Base-by-base conservation (phyloP, 352 stramenopile genomes). In the Globisporangium paddicum region DNA sequence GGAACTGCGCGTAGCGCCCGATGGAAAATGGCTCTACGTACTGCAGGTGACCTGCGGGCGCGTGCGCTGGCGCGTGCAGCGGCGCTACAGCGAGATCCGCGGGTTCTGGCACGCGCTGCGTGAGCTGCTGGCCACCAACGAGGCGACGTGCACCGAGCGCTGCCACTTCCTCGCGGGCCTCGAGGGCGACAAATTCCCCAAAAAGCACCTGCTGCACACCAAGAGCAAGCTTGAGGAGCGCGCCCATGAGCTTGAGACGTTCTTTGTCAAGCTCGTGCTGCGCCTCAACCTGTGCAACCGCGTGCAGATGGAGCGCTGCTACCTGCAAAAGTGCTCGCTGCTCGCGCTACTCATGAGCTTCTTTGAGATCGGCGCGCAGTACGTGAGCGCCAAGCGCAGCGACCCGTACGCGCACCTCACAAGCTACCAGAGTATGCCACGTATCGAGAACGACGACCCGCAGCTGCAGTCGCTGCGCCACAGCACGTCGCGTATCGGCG, bases 1-100 rank as follows among this genome's bases (percentile, higher is more conserved):
- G 21, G 81, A 90, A 62, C 55, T 89, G 44, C 72, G 77, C 18
- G 71, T 82, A 9, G 71, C 76, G 9, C 60, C 70, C 21, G 75
- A 90, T 28, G 74, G 77, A 45, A 82, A 70, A 52, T 90, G 81
- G 81, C 71, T 82, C 19, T 90, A 87, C 57, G 68, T 81, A 58
- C 71, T 90, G 38, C 62, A 87, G n/a, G 68, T 90, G 35, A 61
- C 65, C n/a, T 87, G 73, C 57, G 68, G 60, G 26, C 55, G 51
- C n/a, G 58, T 66, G 41, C 63, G 64, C 42, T 90, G 81, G 81
- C 65, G 77, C 13, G 61, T 87, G 47, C 40, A 55, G 46, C 82
- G 81, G 62, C 78, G 81, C 30, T 90, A 90, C 69, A 77, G 78
- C 63, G 78, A 89, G 62, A 88, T 90, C 61, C 81, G 81, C 64